These are phyloP conservation scores for Euclidium syriacum DNA, from an alignment of 345 rosid genomes.

Conservation along the genomic window DNA sequence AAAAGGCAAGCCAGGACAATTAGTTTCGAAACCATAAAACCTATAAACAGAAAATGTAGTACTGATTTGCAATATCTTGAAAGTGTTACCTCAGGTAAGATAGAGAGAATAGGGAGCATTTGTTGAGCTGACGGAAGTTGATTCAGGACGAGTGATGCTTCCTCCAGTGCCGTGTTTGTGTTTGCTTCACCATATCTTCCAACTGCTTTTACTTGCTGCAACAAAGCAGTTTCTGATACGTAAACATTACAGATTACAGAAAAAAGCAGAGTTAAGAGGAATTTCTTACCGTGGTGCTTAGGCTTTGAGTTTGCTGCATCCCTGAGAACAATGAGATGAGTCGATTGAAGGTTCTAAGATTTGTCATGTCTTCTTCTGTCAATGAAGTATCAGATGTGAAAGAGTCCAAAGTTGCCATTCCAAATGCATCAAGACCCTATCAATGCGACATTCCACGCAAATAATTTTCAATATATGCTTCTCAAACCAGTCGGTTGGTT, in stretches of 20 bases:
- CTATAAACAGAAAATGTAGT: not conserved
- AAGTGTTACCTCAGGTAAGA: slow-evolving; percentile 61
- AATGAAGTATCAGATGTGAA: slow-evolving; percentile 49
- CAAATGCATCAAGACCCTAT: slow-evolving; percentile 93
- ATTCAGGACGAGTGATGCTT: slow-evolving; percentile 34
- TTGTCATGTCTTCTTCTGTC: slow-evolving; percentile 71
- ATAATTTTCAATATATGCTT: not conserved
- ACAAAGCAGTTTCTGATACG: not conserved
- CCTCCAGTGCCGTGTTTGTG: slow-evolving; percentile 26
- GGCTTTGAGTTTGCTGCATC: slow-evolving; percentile 28
- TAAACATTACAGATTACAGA: not conserved
- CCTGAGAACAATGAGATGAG: slow-evolving; percentile 63
- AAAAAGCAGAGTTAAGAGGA: not conserved
- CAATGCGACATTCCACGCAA: not conserved
- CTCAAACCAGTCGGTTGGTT: not conserved
- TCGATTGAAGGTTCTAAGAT: slow-evolving; percentile 67
- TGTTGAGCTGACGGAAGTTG: slow-evolving; percentile 59
- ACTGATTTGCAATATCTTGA: not conserved
- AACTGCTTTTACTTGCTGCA: slow-evolving; percentile 41
- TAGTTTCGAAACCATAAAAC: not conserved
- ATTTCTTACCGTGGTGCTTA: slow-evolving; percentile 35
- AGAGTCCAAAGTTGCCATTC: slow-evolving; percentile 68
- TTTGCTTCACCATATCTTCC: slow-evolving; percentile 28
- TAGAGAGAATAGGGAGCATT: slow-evolving; percentile 60
- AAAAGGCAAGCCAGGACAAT: not conserved